These are phyloP conservation scores for Diplodia sapinea DNA, from an alignment of 2,329 filamentous ascomycete species.

Conservation along the genomic window DNA sequence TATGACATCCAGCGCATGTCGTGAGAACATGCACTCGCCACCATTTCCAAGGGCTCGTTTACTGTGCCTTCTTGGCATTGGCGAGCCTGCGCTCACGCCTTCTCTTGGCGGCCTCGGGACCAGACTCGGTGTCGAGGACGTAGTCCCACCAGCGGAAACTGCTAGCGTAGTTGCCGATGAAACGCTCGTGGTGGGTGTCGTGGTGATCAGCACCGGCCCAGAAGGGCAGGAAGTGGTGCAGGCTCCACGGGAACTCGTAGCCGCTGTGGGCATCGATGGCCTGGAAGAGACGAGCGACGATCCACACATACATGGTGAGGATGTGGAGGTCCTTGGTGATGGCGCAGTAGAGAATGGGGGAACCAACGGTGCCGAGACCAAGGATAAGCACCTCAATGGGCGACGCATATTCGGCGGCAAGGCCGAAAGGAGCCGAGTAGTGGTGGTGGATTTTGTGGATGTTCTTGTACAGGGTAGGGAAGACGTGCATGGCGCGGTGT, in stretches of 20 bases:
- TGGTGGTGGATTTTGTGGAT: slow-evolving; percentile 99
- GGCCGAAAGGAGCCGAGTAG: slow-evolving; percentile 95
- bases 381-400: slow-evolving; percentile 97
- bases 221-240: slow-evolving; percentile 95
- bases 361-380: slow-evolving; percentile 81
- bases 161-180: slow-evolving; percentile 96
- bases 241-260: slow-evolving; percentile 97
- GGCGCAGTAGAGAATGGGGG: slow-evolving; percentile 82
- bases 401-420: slow-evolving; percentile 96
- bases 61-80: slow-evolving; percentile 66
- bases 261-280: slow-evolving; percentile 97
- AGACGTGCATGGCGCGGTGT: slow-evolving; percentile 92
- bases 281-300: slow-evolving; percentile 89
- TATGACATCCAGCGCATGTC: neutral
- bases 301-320: slow-evolving; percentile 98
- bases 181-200: slow-evolving; percentile 96
- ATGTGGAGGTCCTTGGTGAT: slow-evolving; percentile 89
- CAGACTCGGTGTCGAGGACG: slow-evolving; percentile 89
- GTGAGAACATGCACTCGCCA: neutral
- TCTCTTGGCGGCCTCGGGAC: slow-evolving; percentile 81
- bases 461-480: slow-evolving; percentile 83
- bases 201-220: slow-evolving; percentile 98
- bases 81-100: slow-evolving; percentile 79
- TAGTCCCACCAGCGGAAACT: slow-evolving; percentile 99
- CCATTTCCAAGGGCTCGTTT: slow-evolving; percentile 30